phyloP scores from a whole-genome alignment of 345 rosid species.

The Clarkia xantiana region DNA sequence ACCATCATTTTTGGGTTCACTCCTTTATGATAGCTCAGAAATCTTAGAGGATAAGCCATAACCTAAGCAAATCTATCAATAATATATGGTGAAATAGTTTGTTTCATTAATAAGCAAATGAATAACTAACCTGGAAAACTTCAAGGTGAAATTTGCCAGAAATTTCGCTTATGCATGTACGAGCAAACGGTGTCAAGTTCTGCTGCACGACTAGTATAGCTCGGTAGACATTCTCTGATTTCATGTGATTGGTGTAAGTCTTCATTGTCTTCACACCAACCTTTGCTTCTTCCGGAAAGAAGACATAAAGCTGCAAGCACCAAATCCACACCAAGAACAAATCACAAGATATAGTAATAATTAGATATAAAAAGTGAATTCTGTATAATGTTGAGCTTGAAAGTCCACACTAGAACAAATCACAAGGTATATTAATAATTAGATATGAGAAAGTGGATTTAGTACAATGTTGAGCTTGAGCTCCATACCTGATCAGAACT shows the following conservation, averaged over 20 bases:
- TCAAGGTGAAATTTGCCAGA: constrained; percentile 64
- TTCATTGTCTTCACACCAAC: constrained; percentile 91
- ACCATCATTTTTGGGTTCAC: too few relatives aligned
- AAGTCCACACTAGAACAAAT: not conserved
- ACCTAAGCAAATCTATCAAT: too few relatives aligned
- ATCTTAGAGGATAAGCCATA: too few relatives aligned
- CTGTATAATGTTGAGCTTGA: too few relatives aligned
- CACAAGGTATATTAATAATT: not conserved
- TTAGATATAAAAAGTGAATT: too few relatives aligned
- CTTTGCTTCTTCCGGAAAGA: constrained; percentile 75
- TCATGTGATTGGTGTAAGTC: constrained; percentile 74
- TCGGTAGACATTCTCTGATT: constrained; percentile 60
- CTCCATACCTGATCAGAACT: constrained; percentile 47
- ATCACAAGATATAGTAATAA: not conserved
- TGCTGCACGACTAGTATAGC: constrained; percentile 77
- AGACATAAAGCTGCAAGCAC: constrained; percentile 47
- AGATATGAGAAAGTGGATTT: not conserved
- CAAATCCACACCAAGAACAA: not conserved
- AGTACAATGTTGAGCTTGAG: not conserved
- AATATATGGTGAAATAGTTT: too few relatives aligned
- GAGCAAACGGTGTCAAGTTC: constrained; percentile 74
- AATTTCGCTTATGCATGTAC: constrained; percentile 54
- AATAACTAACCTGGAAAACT: constrained; percentile 56
- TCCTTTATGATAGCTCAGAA: too few relatives aligned
- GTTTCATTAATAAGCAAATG: too few relatives aligned